Percentiles rank a stretch among this genome's conserved stretches.
phyloP scores from a whole-genome alignment of 352 stramenopile species.

The Pythium graminicola region DNA sequence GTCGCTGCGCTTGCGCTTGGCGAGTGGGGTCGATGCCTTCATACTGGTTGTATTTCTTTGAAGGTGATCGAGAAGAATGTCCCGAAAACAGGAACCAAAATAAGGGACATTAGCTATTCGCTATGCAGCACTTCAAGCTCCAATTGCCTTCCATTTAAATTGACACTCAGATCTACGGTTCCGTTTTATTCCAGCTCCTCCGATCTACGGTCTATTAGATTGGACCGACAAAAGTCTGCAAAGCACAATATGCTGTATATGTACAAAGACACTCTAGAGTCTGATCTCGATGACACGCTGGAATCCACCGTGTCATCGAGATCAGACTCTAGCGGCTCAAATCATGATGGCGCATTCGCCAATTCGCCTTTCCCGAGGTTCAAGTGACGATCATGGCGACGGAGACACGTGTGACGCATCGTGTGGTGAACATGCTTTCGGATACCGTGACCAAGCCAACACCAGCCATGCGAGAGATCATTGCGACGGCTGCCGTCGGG shows the following conservation, averaged over 20 bases:
- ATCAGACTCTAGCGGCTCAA: neutral
- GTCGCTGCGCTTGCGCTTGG: slow-evolving; percentile 24
- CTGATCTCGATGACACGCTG: too few relatives aligned
- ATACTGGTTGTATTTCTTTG: slow-evolving; percentile 2
- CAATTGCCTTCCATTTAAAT: neutral
- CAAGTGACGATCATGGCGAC: neutral
- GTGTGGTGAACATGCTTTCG: slow-evolving; percentile 90
- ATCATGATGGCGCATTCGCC: too few relatives aligned
- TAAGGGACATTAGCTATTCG: too few relatives aligned
- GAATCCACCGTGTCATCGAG: too few relatives aligned
- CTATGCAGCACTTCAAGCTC: neutral
- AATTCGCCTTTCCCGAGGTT: too few relatives aligned
- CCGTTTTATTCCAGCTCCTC: too few relatives aligned
- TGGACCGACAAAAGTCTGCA: too few relatives aligned
- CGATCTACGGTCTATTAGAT: too few relatives aligned
- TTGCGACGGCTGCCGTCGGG: slow-evolving; percentile 67
- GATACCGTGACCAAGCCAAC: slow-evolving; percentile 96
- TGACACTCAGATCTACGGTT: too few relatives aligned
- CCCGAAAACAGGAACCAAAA: neutral
- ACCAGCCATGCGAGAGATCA: slow-evolving; percentile 88
- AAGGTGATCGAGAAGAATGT: slow-evolving; percentile 5
- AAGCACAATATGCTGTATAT: too few relatives aligned
- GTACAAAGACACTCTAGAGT: too few relatives aligned
- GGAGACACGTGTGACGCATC: slow-evolving; percentile 13
- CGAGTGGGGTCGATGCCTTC: slow-evolving; percentile 2